phyloP scores from a whole-genome alignment of 495 filamentous ascomycete genomes.

The Hypoxylon intermedium region DNA sequence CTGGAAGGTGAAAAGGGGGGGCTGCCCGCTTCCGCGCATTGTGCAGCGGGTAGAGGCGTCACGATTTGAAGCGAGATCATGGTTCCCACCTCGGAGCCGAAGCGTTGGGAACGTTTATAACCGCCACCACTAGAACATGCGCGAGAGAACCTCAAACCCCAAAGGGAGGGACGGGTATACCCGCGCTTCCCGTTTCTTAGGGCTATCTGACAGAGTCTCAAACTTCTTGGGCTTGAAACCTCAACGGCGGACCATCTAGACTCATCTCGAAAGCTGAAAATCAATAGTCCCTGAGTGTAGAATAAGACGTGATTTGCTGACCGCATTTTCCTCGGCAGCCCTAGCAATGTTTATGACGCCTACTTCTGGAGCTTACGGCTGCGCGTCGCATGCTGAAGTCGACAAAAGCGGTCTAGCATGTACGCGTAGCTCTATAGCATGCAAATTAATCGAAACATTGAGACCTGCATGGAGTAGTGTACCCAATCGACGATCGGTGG shows the following conservation, averaged over 20 bases:
- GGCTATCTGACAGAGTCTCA: not conserved
- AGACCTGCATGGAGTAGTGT: not conserved
- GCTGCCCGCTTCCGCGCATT: slow-evolving; percentile 13
- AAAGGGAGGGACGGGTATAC: slow-evolving; percentile 6
- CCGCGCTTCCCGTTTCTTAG: not conserved
- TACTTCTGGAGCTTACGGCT: not conserved
- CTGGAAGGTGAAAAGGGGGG: not conserved
- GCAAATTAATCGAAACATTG: slow-evolving; percentile 14
- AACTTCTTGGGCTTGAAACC: not conserved
- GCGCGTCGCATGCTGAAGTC: slow-evolving; percentile 7
- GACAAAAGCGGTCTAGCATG: not conserved
- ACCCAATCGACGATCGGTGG: slow-evolving; percentile 17
- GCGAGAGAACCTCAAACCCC: not conserved
- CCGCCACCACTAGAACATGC: not conserved
- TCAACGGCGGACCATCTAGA: not conserved
- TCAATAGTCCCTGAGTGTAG: no score
- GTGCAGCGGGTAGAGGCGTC: slow-evolving; percentile 2
- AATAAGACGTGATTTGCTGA: not conserved
- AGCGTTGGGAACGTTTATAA: slow-evolving; percentile 7
- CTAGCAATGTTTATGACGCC: not conserved
- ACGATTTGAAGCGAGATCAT: not conserved
- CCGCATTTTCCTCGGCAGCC: not conserved
- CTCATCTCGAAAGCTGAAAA: not conserved
- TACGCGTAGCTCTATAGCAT: not conserved
- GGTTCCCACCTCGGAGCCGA: slow-evolving; percentile 6